Evolutionary conservation across 495 filamentous ascomycete genomes (phyloP).

Genomic region (Podospora comata): DNA sequence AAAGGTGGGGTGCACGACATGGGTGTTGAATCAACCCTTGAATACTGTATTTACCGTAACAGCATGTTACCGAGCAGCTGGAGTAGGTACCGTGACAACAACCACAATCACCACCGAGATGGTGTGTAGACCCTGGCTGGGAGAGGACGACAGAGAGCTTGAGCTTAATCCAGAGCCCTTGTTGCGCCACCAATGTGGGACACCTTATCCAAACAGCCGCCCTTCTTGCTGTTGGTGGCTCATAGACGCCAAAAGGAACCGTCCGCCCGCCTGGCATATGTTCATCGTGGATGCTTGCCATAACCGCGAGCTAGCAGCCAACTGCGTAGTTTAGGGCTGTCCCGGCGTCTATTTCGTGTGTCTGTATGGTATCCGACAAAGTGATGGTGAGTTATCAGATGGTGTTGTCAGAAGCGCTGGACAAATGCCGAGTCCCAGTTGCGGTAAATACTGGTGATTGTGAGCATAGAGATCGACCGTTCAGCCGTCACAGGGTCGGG

Average conservation of each 20-base stretch:
- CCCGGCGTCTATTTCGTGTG: background rate
- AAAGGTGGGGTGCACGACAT: slow-evolving; percentile 9
- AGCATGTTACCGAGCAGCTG: background rate
- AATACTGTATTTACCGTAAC: slow-evolving; percentile 8
- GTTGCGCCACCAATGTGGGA: slow-evolving; percentile 11
- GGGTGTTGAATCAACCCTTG: background rate
- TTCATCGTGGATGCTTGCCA: slow-evolving; percentile 10
- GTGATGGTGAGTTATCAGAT: background rate
- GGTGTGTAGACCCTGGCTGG: background rate
- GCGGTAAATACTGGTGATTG: background rate
- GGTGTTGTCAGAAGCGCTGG: background rate
- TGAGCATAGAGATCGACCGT: background rate
- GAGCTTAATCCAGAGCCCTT: background rate
- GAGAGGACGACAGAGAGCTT: background rate
- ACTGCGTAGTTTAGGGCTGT: background rate
- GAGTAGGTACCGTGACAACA: slow-evolving; percentile 12
- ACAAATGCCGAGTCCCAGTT: background rate
- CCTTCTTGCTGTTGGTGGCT: slow-evolving; percentile 15
- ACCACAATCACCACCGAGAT: slow-evolving; percentile 1
- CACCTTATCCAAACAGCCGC: slow-evolving; percentile 19
- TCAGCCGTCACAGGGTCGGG: background rate
- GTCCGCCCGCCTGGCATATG: slow-evolving; percentile 16
- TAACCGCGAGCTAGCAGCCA: slow-evolving; percentile 3
- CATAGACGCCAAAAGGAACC: slow-evolving; percentile 16
- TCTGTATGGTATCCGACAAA: background rate